Conservation (phyloP, 2,329 filamentous ascomycete species). For the Clarireedia homoeocarpa region DNA sequence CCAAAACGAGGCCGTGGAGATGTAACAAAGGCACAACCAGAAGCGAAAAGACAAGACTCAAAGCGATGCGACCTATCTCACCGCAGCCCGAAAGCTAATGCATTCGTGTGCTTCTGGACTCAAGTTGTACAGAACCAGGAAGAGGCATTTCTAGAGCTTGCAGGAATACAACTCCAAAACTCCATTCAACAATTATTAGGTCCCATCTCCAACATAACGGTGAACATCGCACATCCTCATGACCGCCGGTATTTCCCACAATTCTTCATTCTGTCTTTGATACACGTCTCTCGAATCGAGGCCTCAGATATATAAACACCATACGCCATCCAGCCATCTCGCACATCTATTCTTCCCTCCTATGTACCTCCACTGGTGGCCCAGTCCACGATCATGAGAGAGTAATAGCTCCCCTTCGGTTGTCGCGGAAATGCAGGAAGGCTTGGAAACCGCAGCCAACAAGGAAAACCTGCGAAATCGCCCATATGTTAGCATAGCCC, state of each 20-base stretch:
- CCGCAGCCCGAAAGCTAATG: too few species aligned
- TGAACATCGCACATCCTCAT: too few species aligned
- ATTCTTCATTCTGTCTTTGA: not conserved
- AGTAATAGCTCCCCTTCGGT: constrained; percentile 74
- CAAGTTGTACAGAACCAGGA: too few species aligned
- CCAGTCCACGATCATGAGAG: constrained; percentile 37
- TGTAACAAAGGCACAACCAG: too few species aligned
- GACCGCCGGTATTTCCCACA: not conserved
- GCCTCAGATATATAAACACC: constrained; percentile 12
- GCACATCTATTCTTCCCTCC: constrained; percentile 2
- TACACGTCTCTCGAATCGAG: not conserved
- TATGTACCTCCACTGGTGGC: constrained; percentile 6
- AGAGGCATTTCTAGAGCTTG: too few species aligned
- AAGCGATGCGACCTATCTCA: too few species aligned
- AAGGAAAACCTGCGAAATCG: constrained; percentile 63
- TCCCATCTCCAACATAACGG: too few species aligned
- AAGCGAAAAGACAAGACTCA: too few species aligned
- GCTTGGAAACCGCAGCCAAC: constrained; percentile 89
- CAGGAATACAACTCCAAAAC: too few species aligned
- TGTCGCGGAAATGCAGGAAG: constrained; percentile 75
- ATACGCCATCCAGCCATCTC: constrained; percentile 13
- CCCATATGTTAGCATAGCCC: not conserved
- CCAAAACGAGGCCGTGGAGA: too few species aligned
- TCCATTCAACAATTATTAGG: too few species aligned
- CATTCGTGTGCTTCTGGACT: too few species aligned